Base-by-base conservation (phyloP, 2,329 filamentous ascomycete species). In the Nemania sp. region DNA sequence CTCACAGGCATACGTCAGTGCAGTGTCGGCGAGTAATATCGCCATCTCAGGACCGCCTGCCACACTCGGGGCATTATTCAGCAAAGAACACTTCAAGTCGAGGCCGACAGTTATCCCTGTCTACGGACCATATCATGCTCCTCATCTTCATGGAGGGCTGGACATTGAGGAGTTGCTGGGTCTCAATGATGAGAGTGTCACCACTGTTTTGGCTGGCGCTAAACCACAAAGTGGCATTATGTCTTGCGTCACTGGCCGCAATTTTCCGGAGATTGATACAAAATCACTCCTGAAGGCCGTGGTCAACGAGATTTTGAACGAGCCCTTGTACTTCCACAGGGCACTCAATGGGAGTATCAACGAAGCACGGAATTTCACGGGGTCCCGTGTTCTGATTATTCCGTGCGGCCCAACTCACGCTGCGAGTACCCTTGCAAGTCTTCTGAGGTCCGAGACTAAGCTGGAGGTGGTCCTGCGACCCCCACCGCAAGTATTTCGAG, bases 101-200 rank as follows among this genome's bases (percentile, higher is more conserved):
- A 78, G 78, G 64, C 75, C 78, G 13, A 79, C 77, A n/a, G 73
- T 78, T 1, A 79, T 85, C 54, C 81, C 83, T 0, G 79, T 86
- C 25, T 81, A 82, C 63, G 84, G 81, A 0, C 83, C 84, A 6
- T 86, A 85, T 67, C 84, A 87, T 67, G 81, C 84, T 39, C 63
- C 79, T 2, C 82, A 85, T 68, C 74, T 86, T n/a, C 79, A 85
- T 67, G 74, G 74, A 0, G 65, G 69, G 15, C 72, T 69, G 17
- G 77, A 83, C 59, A 71, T 84, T 18, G 76, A 78, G 47, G 74
- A 72, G 60, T 77, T 85, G 25, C 71, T 85, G 32, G 72, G 74
- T 15, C 73, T 83, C 32, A 74, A 78, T 40, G 76, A 80, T 18
- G 67, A 75, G 6, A 68, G 68, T 20, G 71, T 81, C 10, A 68